These are phyloP conservation scores for Hypoxylon sp. DNA, from an alignment of 2,329 filamentous ascomycete genomes.

Conservation along the genomic window DNA sequence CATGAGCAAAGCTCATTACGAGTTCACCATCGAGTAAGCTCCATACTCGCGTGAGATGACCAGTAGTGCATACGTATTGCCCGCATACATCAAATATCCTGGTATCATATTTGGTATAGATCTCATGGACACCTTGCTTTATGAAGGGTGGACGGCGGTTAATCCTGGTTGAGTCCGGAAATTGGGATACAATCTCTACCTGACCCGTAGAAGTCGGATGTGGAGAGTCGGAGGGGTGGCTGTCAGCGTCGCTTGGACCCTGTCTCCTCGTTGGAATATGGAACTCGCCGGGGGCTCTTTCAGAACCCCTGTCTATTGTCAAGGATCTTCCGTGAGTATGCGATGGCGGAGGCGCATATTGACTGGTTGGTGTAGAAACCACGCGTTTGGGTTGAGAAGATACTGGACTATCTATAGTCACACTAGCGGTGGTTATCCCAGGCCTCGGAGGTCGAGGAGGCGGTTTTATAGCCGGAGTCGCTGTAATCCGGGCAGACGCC, in stretches of 20 bases:
- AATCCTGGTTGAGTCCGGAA: slow-evolving; percentile 86
- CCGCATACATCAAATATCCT: slow-evolving; percentile 90
- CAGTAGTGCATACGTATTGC: slow-evolving; percentile 87
- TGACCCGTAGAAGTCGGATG: slow-evolving; percentile 55
- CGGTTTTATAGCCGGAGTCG: slow-evolving; percentile 55
- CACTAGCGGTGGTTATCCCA: slow-evolving; percentile 47
- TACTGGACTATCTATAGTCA: slow-evolving; percentile 44
- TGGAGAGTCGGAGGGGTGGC: slow-evolving; percentile 38
- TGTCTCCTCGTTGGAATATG: slow-evolving; percentile 53
- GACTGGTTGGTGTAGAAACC: slow-evolving; percentile 63
- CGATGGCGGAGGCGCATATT: slow-evolving; percentile 60
- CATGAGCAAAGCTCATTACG: slow-evolving; percentile 84
- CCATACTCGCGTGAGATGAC: slow-evolving; percentile 90
- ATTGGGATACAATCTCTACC: slow-evolving; percentile 71
- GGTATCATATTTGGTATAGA: slow-evolving; percentile 88
- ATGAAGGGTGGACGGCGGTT: slow-evolving; percentile 87
- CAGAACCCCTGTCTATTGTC: slow-evolving; percentile 64
- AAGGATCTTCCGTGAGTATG: slow-evolving; percentile 64
- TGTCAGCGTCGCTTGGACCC: slow-evolving; percentile 41
- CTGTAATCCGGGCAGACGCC: slow-evolving; percentile 49
- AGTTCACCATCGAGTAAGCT: slow-evolving; percentile 85
- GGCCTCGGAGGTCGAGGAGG: slow-evolving; percentile 63
- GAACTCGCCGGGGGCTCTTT: slow-evolving; percentile 58
- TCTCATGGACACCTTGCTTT: slow-evolving; percentile 79
- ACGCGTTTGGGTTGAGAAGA: slow-evolving; percentile 58